phyloP scores from a whole-genome alignment of 805 yeast genomes.

The Ogataea zsoltii region DNA sequence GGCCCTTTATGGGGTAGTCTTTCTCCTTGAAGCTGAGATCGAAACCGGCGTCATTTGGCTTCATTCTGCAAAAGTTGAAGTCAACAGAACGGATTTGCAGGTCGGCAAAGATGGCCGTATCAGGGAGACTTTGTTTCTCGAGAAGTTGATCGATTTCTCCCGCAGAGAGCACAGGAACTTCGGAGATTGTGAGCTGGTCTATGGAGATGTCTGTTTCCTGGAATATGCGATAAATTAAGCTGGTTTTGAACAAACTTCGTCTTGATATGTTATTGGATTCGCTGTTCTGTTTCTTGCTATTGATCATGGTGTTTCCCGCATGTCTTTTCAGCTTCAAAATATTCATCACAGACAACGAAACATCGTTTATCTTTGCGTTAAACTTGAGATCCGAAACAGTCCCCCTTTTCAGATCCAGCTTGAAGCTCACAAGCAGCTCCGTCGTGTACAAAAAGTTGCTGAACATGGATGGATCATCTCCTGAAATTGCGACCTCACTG shows the following conservation, averaged over 20 bases:
- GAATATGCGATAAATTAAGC: slow-evolving; percentile 24
- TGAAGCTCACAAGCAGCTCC: slow-evolving; percentile 14
- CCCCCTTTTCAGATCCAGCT: slow-evolving; percentile 23
- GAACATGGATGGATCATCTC: slow-evolving; percentile 1
- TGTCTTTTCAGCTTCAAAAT: not conserved
- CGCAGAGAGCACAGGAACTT: slow-evolving; percentile 27
- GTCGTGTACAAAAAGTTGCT: slow-evolving; percentile 6
- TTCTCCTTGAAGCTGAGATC: slow-evolving; percentile 41
- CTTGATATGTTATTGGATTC: not conserved
- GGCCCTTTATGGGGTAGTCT: slow-evolving; percentile 44
- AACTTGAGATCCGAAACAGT: slow-evolving; percentile 13
- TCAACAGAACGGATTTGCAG: slow-evolving; percentile 20
- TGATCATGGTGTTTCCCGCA: not conserved
- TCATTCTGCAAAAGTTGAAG: slow-evolving; percentile 18
- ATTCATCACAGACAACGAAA: slow-evolving; percentile 20
- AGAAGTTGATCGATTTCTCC: slow-evolving; percentile 12
- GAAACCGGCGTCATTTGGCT: slow-evolving; percentile 41
- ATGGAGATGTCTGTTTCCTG: slow-evolving; percentile 24
- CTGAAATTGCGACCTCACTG: slow-evolving; percentile 2
- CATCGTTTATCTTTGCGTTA: slow-evolving; percentile 11
- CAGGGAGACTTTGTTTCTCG: not conserved
- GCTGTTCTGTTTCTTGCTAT: not conserved
- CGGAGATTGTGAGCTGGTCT: slow-evolving; percentile 24
- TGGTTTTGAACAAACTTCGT: slow-evolving; percentile 12
- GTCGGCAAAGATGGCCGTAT: slow-evolving; percentile 18